phyloP scores from a whole-genome alignment of 768 basidiomycete genomes.

The Podaxis sp. region DNA sequence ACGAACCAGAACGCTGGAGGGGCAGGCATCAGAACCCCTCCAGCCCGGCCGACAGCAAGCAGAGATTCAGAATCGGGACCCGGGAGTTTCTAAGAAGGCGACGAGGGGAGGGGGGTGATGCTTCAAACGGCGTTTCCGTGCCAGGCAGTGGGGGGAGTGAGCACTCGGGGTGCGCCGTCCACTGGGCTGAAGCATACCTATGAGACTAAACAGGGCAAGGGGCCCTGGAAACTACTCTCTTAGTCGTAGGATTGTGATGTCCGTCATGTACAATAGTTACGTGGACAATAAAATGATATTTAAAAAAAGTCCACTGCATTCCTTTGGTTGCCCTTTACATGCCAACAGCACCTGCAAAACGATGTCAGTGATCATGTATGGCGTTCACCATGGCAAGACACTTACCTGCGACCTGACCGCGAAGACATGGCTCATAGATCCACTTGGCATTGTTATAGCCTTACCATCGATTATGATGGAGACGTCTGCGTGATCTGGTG shows the following conservation, averaged over 20 bases:
- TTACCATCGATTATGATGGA: slow-evolving; percentile 45
- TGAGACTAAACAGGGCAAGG: neutral
- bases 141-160: too few species aligned
- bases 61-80: too few species aligned
- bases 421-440: slow-evolving; percentile 30
- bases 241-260: too few species aligned
- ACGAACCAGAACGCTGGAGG: neutral
- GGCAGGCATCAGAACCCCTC: neutral
- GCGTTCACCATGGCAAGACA: neutral
- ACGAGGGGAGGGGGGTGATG: neutral
- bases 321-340: slow-evolving; percentile 9
- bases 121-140: too few species aligned
- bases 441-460: slow-evolving; percentile 32
- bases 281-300: too few species aligned
- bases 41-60: neutral
- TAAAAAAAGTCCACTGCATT: slow-evolving; percentile 1
- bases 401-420: slow-evolving; percentile 25
- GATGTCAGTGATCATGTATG: neutral
- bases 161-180: too few species aligned
- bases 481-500: slow-evolving; percentile 50
- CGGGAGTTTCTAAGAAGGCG: too few species aligned
- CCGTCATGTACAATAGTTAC: too few species aligned
- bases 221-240: neutral
- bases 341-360: slow-evolving; percentile 34
- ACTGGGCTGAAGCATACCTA: neutral